Base-by-base conservation (phyloP, 805 yeast genomes). In the Clavispora santaluciae region DNA sequence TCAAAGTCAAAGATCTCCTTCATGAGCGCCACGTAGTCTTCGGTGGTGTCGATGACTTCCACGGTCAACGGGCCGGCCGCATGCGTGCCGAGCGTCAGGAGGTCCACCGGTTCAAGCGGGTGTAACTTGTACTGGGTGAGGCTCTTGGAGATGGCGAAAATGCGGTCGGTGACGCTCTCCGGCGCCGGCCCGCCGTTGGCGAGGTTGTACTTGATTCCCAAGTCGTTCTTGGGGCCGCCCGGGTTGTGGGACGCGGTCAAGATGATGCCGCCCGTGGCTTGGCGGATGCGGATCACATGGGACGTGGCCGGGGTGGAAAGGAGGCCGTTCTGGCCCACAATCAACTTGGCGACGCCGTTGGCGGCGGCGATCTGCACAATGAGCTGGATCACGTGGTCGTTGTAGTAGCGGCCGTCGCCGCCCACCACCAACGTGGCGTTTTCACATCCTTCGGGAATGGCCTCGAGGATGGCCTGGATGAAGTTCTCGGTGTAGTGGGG, bases 151-250 rank as follows among this genome's bases (percentile, higher is more conserved):
- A 69, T 73, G 44, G 80, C 90, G 69, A 68, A 93, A 58, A 91
- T 93, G 62, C 81, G 78, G 68, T 91, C 78, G 10, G 99, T 91
- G 44, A 93, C 95, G 12, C 84, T 68, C 63, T 91, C 99, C 10
- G 99, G 99, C 9, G 98, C 98, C 31, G 99, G 99, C 3, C 96
- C 99, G 51, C 99, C 99, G 59, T 91, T 91, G 49, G 86, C 78
- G 62, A 93, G 72, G 64, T 91, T 93, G 71, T 93, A 93, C 70
- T 91, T 91, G 72, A 91, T 91, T 41, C 99, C 99, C 60, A 89
- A 75, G 61, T 91, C 99, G 49, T 86, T 81, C 21, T 74, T 67
- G 43, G 96, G 96, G 7, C 98, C 97, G 61, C 99, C 99, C 13
- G 99, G 99, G 65, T 91, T 91, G 66, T 91, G 99, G 18, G 95